Evolutionary conservation across 306 rosid species (phyloP).

Genomic region (Vigna mungo): DNA sequence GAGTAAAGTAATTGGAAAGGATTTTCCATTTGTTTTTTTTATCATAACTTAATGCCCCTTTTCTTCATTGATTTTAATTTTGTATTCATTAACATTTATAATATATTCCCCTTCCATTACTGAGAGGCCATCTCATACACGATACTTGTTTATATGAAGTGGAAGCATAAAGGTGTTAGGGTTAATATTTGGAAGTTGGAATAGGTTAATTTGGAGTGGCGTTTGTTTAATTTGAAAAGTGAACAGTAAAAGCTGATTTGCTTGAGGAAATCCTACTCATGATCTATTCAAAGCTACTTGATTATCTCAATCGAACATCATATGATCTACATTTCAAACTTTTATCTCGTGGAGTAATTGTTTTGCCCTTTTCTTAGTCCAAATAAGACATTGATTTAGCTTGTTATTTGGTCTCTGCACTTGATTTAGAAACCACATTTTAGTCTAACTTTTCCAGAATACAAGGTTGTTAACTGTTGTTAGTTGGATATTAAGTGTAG

Average conservation of each 20-base stretch:
- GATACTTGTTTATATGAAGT: constrained; percentile 2
- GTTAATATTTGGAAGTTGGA: constrained; percentile 31
- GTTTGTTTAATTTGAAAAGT: neutral
- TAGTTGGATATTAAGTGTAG: too few relatives aligned
- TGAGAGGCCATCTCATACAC: constrained; percentile 6
- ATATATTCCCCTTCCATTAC: constrained; percentile 1
- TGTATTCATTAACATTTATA: neutral
- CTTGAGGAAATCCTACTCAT: neutral
- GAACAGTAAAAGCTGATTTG: neutral
- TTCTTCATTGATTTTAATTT: constrained; percentile 6
- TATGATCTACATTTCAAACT: neutral
- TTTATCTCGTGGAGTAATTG: neutral
- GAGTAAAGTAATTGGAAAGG: constrained; percentile 50
- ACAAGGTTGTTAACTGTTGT: neutral
- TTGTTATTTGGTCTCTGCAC: neutral
- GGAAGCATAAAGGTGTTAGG: neutral
- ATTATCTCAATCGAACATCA: neutral
- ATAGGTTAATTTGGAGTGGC: neutral
- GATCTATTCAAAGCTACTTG: neutral
- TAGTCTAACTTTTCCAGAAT: neutral
- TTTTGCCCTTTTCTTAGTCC: neutral
- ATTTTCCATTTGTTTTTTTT: neutral
- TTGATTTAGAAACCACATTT: neutral
- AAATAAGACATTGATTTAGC: neutral
- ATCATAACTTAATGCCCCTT: neutral